phyloP scores from a whole-genome alignment of 305 asterid species.

The Coffea humblotiana region DNA sequence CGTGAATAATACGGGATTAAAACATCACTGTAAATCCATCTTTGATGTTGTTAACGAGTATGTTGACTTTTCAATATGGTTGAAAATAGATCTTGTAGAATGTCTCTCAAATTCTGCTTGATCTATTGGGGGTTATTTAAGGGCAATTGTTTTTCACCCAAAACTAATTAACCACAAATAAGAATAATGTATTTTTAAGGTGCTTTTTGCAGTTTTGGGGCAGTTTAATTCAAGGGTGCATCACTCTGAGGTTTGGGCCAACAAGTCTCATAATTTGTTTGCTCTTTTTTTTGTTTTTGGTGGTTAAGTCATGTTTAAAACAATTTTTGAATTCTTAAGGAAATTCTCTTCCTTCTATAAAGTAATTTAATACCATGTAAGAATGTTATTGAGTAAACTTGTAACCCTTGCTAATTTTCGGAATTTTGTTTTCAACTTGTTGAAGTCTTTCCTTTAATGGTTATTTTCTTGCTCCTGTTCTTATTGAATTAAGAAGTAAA shows the following conservation, averaged over 20 bases:
- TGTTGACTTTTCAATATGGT: background rate
- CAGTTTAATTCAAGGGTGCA: background rate
- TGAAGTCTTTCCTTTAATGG: background rate
- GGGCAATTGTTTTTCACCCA: background rate
- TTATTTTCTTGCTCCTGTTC: background rate
- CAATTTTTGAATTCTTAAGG: background rate
- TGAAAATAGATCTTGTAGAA: constrained; percentile 3
- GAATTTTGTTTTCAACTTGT: background rate
- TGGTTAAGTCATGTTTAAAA: background rate
- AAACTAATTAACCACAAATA: background rate
- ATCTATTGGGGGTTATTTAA: background rate
- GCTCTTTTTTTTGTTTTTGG: background rate
- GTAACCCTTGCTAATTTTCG: background rate
- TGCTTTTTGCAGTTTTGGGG: constrained; percentile 11
- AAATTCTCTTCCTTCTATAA: background rate
- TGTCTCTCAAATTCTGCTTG: background rate
- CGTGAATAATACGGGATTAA: background rate
- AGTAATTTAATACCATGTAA: background rate
- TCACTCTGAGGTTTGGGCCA: background rate
- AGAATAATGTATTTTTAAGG: background rate
- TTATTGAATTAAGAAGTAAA: background rate
- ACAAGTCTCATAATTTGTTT: background rate
- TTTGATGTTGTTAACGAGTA: background rate
- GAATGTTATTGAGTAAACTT: background rate
- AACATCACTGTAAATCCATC: background rate